Evolutionary conservation across 2,329 filamentous ascomycete genomes (phyloP).

Genomic region (Dactylellina leptospora): DNA sequence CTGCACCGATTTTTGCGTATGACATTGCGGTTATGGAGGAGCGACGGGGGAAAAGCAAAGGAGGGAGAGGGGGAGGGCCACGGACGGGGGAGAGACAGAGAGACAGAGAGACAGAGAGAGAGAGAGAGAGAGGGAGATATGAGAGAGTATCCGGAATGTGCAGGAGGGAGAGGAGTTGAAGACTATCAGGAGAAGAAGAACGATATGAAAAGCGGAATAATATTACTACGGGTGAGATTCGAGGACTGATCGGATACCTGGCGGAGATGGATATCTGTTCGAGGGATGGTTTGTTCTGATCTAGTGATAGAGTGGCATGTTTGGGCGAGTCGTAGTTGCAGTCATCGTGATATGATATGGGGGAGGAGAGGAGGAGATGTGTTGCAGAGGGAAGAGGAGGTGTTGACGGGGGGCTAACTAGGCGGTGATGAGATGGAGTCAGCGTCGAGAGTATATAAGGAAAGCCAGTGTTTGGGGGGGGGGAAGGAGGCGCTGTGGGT

Average conservation of each 20-base stretch:
- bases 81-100: neutral
- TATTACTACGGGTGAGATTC: neutral
- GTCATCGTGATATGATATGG: neutral
- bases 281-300: neutral
- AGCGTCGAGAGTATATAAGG: no score
- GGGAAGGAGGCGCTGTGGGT: no score
- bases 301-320: slow-evolving; percentile 11
- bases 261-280: no score
- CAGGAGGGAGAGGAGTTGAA: neutral
- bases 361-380: neutral
- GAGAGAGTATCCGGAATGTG: neutral
- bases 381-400: neutral
- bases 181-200: neutral
- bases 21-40: slow-evolving; percentile 19
- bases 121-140: neutral
- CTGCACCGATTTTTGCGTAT: slow-evolving; percentile 22
- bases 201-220: neutral
- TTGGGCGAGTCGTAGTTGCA: neutral
- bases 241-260: neutral
- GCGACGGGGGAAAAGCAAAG: neutral
- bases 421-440: no score
- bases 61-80: neutral
- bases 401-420: no score
- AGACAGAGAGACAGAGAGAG: neutral
- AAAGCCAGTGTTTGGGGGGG: no score